Evolutionary conservation across 2,329 filamentous ascomycete species (phyloP), one percentile per base, ranked within the genome.

Genomic region (Hypoxylon sp.): DNA sequence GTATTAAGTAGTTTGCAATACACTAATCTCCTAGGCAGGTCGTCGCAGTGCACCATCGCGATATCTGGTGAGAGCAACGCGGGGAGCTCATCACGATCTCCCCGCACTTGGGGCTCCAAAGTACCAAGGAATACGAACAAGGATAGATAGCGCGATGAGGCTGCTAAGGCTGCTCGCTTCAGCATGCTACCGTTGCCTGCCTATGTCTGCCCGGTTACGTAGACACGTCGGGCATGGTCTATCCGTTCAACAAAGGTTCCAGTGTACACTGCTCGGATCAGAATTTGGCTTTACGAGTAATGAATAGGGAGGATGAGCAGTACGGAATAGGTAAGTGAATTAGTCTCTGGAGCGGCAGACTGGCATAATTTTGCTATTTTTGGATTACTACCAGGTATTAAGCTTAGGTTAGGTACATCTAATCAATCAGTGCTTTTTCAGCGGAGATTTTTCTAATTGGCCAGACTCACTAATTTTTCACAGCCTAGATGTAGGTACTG

Each of bases 121-220:
- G 4, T 26, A 26, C 24, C 7, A 26, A 6, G 32, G 32, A 15
- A 37, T 15, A 37, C 32, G 32, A n/a, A 37, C 32, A 13, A n/a
- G 32, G 32, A 37, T 37, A 37, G 32, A 37, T n/a, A 37, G 32
- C 32, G 32, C 32, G 32, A 15, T 37, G 32, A 37, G 32, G 32
- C 15, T 37, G 32, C 15, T 37, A 37, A 15, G 32, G 32, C 32
- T 37, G 32, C 15, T 37, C 32, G 32, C 32, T 37, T 37, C 32
- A n/a, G 32, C 32, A 37, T 37, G 32, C 32, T 37, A 37, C 32
- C 32, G 32, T 37, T n/a, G 32, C 32, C 32, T 37, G 32, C 32
- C n/a, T n/a, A 37, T 37, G 30, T 8, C 30, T 37, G 30, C 30
- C 30, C 30, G 30, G 30, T 32, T 32, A 37, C 32, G n/a, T 37